These are phyloP conservation scores for Dispira simplex DNA, from an alignment of 192 early-diverging fungal genomes.

Conservation along the genomic window DNA sequence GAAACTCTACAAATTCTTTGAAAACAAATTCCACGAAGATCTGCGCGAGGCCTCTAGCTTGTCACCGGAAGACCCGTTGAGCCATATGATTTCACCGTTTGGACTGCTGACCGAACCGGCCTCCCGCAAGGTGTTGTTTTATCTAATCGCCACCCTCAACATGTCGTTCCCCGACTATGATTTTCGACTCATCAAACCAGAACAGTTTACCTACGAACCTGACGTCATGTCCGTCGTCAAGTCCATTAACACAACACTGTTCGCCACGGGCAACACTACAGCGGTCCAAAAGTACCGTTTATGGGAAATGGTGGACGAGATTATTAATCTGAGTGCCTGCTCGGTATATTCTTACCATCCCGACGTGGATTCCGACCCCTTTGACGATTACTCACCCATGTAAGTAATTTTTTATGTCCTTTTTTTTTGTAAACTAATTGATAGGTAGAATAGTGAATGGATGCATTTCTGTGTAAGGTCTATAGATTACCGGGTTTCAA, in stretches of 20 bases:
- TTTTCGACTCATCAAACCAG: slow-evolving; percentile 75
- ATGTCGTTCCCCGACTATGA: slow-evolving; percentile 95
- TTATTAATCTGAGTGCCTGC: slow-evolving; percentile 66
- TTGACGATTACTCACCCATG: slow-evolving; percentile 76
- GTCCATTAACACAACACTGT: slow-evolving; percentile 70
- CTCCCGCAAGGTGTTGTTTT: slow-evolving; percentile 80
- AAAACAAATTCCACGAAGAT: slow-evolving; percentile 65
- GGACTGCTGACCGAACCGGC: slow-evolving; percentile 77
- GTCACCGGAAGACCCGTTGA: slow-evolving; percentile 49
- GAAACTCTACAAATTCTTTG: slow-evolving; percentile 77
- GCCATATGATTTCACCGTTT: slow-evolving; percentile 64
- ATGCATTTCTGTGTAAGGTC: no score
- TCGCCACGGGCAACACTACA: slow-evolving; percentile 51
- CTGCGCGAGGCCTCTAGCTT: slow-evolving; percentile 37
- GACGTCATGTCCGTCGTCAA: slow-evolving; percentile 55
- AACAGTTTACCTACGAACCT: slow-evolving; percentile 58
- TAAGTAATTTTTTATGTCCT: slow-evolving; percentile 25
- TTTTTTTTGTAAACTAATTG: not conserved
- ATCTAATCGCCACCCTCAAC: slow-evolving; percentile 90
- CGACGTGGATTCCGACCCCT: slow-evolving; percentile 75
- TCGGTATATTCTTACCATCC: slow-evolving; percentile 88
- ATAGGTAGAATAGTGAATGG: no score
- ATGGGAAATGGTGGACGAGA: slow-evolving; percentile 79
- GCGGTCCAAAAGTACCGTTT: slow-evolving; percentile 33
- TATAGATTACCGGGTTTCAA: no score